Evolutionary conservation across 108 stramenopile species (phyloP).

Genomic region (Cyclotella distinguenda): DNA sequence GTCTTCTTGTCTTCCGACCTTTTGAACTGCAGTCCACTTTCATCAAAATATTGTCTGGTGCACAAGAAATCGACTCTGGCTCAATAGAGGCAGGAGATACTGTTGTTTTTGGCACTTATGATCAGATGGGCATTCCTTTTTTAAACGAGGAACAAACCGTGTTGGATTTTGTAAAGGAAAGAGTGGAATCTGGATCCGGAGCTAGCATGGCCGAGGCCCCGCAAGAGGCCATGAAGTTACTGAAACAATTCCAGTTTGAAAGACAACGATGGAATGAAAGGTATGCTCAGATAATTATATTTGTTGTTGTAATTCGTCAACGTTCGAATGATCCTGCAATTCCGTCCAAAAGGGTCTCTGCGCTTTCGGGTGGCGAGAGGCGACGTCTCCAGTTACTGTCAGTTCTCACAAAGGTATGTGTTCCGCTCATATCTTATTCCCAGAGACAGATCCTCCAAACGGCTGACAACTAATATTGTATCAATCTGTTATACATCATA

Average conservation of each 20-base stretch:
- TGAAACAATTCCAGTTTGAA: conserved; percentile 76
- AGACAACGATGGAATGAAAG: conserved; percentile 70
- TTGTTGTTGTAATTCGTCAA: background rate
- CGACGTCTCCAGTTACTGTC: conserved; percentile 77
- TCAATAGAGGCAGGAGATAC: conserved; percentile 75
- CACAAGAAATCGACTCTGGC: conserved; percentile 57
- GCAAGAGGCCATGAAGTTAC: conserved; percentile 71
- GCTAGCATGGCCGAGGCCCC: conserved; percentile 55
- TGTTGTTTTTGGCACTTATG: conserved; percentile 79
- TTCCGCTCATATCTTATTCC: too few species aligned
- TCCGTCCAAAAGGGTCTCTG: conserved; percentile 39
- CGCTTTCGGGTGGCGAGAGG: conserved; percentile 82
- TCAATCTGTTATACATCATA: too few species aligned
- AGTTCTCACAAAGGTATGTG: conserved; percentile 62
- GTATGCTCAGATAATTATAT: background rate
- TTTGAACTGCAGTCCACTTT: conserved; percentile 59
- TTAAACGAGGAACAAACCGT: conserved; percentile 63
- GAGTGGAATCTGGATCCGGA: conserved; percentile 55
- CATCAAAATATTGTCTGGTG: conserved; percentile 61
- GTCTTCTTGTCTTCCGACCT: background rate
- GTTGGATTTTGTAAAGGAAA: conserved; percentile 72
- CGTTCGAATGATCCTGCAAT: background rate
- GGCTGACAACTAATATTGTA: too few species aligned
- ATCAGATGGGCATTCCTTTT: conserved; percentile 76
- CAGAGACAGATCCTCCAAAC: too few species aligned